phyloP scores from a whole-genome alignment of 2,329 filamentous ascomycete species.

The Apiospora malaysiana region DNA sequence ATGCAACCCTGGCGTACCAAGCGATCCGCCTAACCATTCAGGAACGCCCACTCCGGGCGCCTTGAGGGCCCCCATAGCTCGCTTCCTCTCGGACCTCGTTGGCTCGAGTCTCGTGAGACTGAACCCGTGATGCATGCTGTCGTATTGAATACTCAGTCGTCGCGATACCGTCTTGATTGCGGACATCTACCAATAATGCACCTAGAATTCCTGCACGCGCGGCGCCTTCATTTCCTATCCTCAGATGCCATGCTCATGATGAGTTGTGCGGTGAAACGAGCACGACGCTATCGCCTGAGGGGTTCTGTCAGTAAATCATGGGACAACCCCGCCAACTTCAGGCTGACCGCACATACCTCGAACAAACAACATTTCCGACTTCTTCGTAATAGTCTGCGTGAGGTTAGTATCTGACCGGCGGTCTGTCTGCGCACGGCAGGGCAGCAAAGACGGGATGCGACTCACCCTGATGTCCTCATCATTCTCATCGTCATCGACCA shows the following conservation, averaged over 20 bases:
- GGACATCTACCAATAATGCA: not conserved
- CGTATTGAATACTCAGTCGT: not conserved
- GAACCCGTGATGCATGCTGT: not conserved
- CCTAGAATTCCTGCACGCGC: too few species aligned
- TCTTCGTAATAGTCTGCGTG: constrained; percentile 85
- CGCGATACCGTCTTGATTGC: not conserved
- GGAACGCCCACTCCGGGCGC: not conserved
- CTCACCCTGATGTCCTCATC: constrained; percentile 77
- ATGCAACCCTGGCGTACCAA: not conserved
- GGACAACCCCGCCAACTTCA: not conserved
- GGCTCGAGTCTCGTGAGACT: not conserved
- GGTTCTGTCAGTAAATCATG: constrained; percentile 31
- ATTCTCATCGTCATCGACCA: constrained; percentile 87
- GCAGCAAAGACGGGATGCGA: constrained; percentile 14
- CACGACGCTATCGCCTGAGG: constrained; percentile 72
- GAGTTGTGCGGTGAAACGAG: constrained; percentile 48
- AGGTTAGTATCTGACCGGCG: constrained; percentile 17
- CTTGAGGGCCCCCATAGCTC: not conserved
- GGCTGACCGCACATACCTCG: constrained; percentile 68
- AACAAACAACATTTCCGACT: constrained; percentile 98
- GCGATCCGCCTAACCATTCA: not conserved
- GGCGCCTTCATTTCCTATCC: not conserved
- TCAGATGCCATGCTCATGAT: constrained; percentile 21
- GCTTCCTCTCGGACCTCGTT: not conserved
- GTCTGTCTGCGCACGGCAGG: not conserved